phyloP scores from a whole-genome alignment of 1,284 basidiomycete genomes.

The Pseudomicrostroma phylloplanum region DNA sequence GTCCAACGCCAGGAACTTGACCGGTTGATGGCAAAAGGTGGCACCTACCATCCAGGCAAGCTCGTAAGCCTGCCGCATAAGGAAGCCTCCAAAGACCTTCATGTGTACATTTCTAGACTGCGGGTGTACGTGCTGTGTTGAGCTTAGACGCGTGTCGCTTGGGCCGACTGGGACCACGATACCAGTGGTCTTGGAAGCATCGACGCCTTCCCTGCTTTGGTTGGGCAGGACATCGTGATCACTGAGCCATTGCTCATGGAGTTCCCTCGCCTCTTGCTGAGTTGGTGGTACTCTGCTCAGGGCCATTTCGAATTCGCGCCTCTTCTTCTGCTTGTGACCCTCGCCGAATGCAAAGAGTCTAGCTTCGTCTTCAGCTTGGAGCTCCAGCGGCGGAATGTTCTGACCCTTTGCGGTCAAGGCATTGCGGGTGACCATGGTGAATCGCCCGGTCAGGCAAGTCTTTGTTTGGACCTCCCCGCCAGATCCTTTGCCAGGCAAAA shows the following conservation, averaged over 20 bases:
- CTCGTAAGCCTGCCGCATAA: conserved; percentile 50
- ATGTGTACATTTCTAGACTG: conserved; percentile 37
- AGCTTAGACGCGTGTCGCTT: conserved; percentile 30
- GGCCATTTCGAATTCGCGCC: conserved; percentile 28
- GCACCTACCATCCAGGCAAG: conserved; percentile 49
- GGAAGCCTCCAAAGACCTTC: conserved; percentile 35
- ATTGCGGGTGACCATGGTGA: conserved; percentile 51
- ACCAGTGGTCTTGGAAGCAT: neutral
- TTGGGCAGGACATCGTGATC: neutral
- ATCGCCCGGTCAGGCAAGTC: conserved; percentile 50
- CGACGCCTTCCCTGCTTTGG: neutral
- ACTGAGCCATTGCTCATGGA: conserved; percentile 45
- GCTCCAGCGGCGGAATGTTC: conserved; percentile 34
- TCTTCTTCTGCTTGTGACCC: conserved; percentile 44
- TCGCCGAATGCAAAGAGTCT: conserved; percentile 46
- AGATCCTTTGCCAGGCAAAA: conserved; percentile 23
- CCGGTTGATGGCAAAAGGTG: conserved; percentile 42
- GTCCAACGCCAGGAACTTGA: conserved; percentile 51
- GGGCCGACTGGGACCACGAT: conserved; percentile 13
- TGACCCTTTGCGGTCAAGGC: conserved; percentile 35
- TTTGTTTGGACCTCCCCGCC: conserved; percentile 12
- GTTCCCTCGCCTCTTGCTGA: conserved; percentile 45
- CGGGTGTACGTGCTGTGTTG: conserved; percentile 47
- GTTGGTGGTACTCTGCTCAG: conserved; percentile 48
- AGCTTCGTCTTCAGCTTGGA: conserved; percentile 39